These are phyloP conservation scores for Globisporangium parvum DNA, from an alignment of 352 stramenopile species.

Conservation along the genomic window DNA sequence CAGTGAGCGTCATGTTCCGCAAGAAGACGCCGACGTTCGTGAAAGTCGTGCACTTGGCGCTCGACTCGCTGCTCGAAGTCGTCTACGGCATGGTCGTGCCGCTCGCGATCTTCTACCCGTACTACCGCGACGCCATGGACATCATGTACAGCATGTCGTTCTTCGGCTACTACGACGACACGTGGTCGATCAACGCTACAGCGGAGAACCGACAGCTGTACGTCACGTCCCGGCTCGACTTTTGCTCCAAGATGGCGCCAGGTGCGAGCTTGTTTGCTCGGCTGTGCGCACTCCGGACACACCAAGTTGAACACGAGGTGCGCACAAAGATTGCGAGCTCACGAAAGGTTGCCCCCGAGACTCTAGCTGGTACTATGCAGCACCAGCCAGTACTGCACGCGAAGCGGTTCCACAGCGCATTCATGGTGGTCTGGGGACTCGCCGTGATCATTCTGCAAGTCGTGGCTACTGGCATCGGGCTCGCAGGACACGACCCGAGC, in stretches of 20 bases:
- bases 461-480: no score
- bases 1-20: conserved; percentile 8
- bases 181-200: conserved; percentile 11
- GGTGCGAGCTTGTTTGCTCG: neutral
- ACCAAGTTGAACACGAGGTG: neutral
- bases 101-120: conserved; percentile 24
- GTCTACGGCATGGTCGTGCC: conserved; percentile 17
- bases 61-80: conserved; percentile 15
- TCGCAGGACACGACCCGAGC: neutral
- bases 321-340: neutral
- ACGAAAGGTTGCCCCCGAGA: no score
- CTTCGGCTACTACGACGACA: conserved; percentile 10
- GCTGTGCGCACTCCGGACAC: neutral
- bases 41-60: conserved; percentile 6
- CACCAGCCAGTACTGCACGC: no score
- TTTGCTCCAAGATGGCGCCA: conserved; percentile 10
- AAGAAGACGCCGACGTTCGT: conserved; percentile 5
- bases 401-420: no score
- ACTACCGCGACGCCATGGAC: conserved; percentile 2
- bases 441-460: neutral
- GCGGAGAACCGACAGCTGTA: conserved; percentile 10
- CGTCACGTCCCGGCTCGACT: conserved; percentile 13
- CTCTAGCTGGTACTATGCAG: no score
- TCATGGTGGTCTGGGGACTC: conserved; percentile 7
- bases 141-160: conserved; percentile 17